These are phyloP conservation scores for Yamadazyma triangularis DNA, from an alignment of 1,139 yeast species.

Conservation along the genomic window DNA sequence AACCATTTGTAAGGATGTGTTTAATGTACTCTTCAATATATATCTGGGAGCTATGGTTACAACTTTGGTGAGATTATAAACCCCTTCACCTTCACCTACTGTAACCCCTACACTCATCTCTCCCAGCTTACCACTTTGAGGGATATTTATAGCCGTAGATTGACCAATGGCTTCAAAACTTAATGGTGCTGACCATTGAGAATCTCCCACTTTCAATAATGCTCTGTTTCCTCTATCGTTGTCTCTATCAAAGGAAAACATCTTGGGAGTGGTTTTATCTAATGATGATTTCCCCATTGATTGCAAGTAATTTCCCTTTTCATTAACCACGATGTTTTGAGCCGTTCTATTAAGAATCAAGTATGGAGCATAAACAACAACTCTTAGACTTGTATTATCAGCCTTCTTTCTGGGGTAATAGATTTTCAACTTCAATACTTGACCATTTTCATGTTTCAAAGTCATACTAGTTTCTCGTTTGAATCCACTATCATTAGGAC, in stretches of 20 bases:
- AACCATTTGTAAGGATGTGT: constrained; percentile 53
- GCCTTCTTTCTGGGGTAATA: constrained; percentile 52
- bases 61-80: constrained; percentile 71
- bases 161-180: constrained; percentile 93
- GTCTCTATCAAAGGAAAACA: constrained; percentile 77
- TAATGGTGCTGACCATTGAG: constrained; percentile 70
- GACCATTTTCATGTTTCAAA: constrained; percentile 59
- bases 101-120: constrained; percentile 77
- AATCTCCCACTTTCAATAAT: constrained; percentile 60
- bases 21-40: constrained; percentile 60
- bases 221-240: constrained; percentile 66
- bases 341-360: constrained; percentile 79
- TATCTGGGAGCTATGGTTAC: constrained; percentile 82
- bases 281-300: constrained; percentile 24
- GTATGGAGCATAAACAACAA: constrained; percentile 81
- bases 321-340: constrained; percentile 54
- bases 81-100: constrained; percentile 84
- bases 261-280: constrained; percentile 46
- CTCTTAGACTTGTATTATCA: constrained; percentile 50
- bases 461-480: constrained; percentile 50
- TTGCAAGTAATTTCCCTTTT: constrained; percentile 50
- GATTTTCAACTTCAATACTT: constrained; percentile 56
- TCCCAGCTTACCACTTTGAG: constrained; percentile 50
- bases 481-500: constrained; percentile 52
- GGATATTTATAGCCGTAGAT: constrained; percentile 59